phyloP scores from a whole-genome alignment of 2,329 filamentous ascomycete genomes.

The Periconia sp. region DNA sequence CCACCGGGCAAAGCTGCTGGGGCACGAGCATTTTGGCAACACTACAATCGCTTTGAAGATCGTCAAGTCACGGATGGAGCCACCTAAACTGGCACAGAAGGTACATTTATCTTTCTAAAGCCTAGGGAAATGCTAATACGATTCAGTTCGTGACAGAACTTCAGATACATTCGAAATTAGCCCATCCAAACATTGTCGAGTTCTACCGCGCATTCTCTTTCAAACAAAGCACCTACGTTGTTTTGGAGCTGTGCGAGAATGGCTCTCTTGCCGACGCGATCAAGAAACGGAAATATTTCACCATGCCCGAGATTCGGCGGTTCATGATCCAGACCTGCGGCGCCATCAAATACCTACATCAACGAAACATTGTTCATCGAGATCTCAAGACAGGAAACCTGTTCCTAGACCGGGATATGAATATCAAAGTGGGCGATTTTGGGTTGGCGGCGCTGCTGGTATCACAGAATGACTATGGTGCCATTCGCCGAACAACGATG shows the following conservation, averaged over 20 bases:
- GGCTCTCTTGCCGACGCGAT: constrained; percentile 98
- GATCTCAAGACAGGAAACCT: constrained; percentile 99
- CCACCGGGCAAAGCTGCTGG: constrained; percentile 72
- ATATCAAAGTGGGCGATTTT: constrained; percentile 97
- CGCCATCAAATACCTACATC: constrained; percentile 97
- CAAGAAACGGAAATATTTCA: constrained; percentile 86
- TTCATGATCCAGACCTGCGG: constrained; percentile 95
- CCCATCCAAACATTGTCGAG: constrained; percentile 92
- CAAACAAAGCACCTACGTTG: constrained; percentile 86
- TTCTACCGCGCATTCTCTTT: constrained; percentile 95
- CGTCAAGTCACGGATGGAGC: constrained; percentile 80
- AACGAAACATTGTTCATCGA: constrained; percentile 92
- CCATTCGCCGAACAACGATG: constrained; percentile 81
- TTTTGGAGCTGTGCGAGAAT: constrained; percentile 92
- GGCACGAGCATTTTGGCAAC: constrained; percentile 60
- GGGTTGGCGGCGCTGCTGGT: constrained; percentile 90
- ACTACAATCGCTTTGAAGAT: constrained; percentile 80
- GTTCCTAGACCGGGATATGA: constrained; percentile 93
- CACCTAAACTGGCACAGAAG: constrained; percentile 83
- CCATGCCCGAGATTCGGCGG: constrained; percentile 90
- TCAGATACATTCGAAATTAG: constrained; percentile 98
- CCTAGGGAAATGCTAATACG: constrained; percentile 27
- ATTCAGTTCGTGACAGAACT: constrained; percentile 77
- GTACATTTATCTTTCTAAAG: constrained; percentile 52
- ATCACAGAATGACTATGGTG: constrained; percentile 87